phyloP scores from a whole-genome alignment of 129 eudicot genomes.

The Solidago caesia region DNA sequence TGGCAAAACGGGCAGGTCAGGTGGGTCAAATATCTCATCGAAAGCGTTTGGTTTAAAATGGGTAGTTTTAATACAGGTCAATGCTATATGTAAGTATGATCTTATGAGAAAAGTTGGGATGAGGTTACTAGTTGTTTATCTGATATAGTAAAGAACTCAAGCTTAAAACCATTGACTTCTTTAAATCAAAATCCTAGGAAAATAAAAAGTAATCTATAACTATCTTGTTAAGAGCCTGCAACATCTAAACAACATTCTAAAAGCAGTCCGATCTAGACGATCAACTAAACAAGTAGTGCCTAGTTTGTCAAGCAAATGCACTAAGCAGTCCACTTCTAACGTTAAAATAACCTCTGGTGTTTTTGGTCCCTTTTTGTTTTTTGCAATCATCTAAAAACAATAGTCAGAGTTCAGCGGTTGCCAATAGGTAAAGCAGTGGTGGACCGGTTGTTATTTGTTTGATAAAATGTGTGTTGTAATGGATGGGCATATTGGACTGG shows the following conservation, averaged over 20 bases:
- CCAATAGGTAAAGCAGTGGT: neutral
- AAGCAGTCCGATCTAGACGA: neutral
- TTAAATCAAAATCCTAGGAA: neutral
- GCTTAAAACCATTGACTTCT: neutral
- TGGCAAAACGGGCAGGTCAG: neutral
- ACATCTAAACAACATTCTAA: neutral
- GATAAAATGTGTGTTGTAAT: no score
- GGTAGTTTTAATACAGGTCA: neutral
- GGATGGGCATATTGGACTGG: neutral
- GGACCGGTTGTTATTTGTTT: no score
- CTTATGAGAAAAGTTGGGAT: neutral
- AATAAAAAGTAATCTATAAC: neutral
- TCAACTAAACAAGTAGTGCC: neutral
- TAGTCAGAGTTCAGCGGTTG: neutral
- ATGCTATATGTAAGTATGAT: neutral
- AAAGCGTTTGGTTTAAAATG: neutral
- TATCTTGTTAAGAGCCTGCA: neutral
- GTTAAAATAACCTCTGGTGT: neutral
- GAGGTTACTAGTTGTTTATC: neutral
- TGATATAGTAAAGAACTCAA: neutral
- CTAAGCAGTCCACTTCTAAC: neutral
- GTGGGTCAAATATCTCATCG: neutral
- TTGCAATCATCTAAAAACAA: neutral
- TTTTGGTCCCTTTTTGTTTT: neutral
- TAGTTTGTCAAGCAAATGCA: neutral